Percentiles rank a stretch among this genome's conserved stretches.
These are phyloP conservation scores for Tuber brumale DNA, from an alignment of 495 filamentous ascomycete genomes.

Conservation along the genomic window DNA sequence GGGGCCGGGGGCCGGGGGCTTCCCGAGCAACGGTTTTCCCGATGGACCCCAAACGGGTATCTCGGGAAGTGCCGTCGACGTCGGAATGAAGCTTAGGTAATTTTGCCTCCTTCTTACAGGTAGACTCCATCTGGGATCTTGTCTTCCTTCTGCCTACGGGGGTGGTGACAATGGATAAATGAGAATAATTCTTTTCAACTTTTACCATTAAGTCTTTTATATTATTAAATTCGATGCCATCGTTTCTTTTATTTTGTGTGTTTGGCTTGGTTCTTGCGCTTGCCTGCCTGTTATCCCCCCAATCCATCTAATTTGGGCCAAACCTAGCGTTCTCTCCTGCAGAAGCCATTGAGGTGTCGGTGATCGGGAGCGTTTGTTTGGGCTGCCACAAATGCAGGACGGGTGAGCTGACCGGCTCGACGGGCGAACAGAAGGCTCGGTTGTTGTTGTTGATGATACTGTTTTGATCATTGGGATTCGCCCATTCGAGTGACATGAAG, in stretches of 20 bases:
- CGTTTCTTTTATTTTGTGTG: background rate
- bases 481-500: background rate
- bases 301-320: background rate
- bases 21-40: background rate
- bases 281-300: background rate
- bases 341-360: background rate
- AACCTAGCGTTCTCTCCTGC: background rate
- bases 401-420: background rate
- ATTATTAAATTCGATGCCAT: background rate
- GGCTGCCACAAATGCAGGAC: background rate
- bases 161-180: background rate
- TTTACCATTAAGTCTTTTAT: background rate
- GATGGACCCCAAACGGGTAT: background rate
- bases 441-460: background rate
- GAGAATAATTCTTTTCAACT: background rate
- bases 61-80: background rate
- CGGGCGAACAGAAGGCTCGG: background rate
- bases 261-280: background rate
- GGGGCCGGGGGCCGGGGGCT: background rate
- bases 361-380: background rate
- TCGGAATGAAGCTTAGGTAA: background rate
- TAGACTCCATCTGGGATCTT: background rate
- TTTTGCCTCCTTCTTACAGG: background rate
- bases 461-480: background rate
- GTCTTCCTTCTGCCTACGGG: background rate